Evolutionary conservation across 1,284 basidiomycete genomes (phyloP).

Genomic region (Porodaedalea pini): DNA sequence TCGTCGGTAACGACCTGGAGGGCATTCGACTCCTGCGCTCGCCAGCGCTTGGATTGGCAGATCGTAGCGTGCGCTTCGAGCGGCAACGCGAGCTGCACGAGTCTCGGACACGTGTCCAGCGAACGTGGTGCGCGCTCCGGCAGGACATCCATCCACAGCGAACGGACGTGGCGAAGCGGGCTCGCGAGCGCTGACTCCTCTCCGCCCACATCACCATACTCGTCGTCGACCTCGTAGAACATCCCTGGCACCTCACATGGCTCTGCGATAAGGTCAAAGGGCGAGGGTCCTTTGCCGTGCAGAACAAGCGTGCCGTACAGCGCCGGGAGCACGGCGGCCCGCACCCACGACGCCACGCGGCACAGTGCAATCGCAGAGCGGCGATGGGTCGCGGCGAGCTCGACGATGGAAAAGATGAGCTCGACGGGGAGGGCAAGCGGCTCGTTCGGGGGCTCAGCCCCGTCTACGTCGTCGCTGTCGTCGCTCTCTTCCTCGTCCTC

Average conservation of each 20-base stretch:
- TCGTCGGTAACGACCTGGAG: neutral
- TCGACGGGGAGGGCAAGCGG: slow-evolving; percentile 20
- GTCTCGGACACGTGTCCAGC: slow-evolving; percentile 17
- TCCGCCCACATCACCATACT: neutral
- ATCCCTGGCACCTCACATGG: neutral
- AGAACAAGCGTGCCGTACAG: slow-evolving; percentile 18
- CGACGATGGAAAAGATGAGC: slow-evolving; percentile 20
- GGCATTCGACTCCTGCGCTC: neutral
- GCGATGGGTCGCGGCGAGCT: slow-evolving; percentile 12
- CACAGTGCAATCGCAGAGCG: slow-evolving; percentile 17
- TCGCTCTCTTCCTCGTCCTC: too few relatives aligned
- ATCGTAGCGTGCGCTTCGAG: slow-evolving; percentile 19
- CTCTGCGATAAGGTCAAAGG: neutral
- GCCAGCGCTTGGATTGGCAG: slow-evolving; percentile 3
- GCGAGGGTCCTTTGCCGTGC: slow-evolving; percentile 3
- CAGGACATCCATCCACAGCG: slow-evolving; percentile 18
- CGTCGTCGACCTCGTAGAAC: neutral
- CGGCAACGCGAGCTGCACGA: slow-evolving; percentile 16
- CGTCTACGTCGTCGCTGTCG: slow-evolving; percentile 12
- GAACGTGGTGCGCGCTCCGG: slow-evolving; percentile 12
- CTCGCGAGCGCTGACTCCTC: neutral
- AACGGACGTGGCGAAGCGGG: slow-evolving; percentile 15
- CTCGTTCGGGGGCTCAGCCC: slow-evolving; percentile 3
- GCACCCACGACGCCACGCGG: slow-evolving; percentile 20
- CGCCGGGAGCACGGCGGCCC: slow-evolving; percentile 12